Conservation (phyloP, 1,284 basidiomycete genomes). For the Tilletia horrida region DNA sequence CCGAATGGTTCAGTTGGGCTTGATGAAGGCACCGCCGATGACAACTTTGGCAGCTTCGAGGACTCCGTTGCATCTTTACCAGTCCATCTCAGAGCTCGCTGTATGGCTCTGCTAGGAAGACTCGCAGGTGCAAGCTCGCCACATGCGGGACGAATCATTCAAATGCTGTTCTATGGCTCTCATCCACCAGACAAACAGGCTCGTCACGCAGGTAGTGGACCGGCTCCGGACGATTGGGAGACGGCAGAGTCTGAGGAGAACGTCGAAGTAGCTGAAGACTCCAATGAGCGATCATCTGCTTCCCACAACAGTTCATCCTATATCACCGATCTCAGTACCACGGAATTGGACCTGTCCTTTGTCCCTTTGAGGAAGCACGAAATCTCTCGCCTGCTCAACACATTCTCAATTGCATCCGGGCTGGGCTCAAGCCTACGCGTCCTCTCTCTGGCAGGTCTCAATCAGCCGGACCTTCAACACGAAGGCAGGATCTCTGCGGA, state of each 20-base stretch:
- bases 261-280: too few species aligned
- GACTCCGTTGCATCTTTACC: background rate
- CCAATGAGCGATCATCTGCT: too few species aligned
- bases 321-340: background rate
- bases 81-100: background rate
- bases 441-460: constrained; percentile 6
- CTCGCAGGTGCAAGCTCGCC: background rate
- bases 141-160: background rate
- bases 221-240: constrained; percentile 13
- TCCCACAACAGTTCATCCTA: background rate
- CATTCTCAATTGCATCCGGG: background rate
- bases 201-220: background rate
- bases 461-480: background rate
- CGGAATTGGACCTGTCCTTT: constrained; percentile 4
- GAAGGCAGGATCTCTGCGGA: background rate
- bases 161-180: background rate
- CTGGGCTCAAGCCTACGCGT: background rate
- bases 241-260: background rate
- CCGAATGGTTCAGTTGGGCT: background rate
- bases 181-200: background rate
- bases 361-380: background rate
- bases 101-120: background rate
- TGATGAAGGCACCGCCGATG: too few species aligned
- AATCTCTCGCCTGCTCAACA: background rate
- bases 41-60: background rate